A percentile compares a stretch with the other conserved stretches of the same genome.
phyloP scores from a whole-genome alignment of 2,329 filamentous ascomycete genomes.

The Neocucurbitaria cava region DNA sequence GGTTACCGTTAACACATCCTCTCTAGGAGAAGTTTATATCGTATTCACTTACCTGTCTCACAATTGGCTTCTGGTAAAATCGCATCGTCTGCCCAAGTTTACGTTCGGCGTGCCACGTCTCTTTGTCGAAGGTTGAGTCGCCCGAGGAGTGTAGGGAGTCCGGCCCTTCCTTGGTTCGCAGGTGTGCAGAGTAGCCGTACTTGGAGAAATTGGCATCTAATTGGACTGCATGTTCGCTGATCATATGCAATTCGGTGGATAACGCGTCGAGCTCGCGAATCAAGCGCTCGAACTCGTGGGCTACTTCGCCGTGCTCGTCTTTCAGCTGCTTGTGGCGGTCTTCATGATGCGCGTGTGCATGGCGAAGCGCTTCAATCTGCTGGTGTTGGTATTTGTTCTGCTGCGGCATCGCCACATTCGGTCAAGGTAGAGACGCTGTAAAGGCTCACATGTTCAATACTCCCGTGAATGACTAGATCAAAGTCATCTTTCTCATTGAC shows the following conservation, averaged over 20 bases:
- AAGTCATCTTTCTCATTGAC: slow-evolving; percentile 52
- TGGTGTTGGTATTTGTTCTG: background rate
- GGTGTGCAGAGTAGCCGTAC: slow-evolving; percentile 67
- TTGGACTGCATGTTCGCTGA: slow-evolving; percentile 61
- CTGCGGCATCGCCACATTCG: background rate
- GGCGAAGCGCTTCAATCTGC: slow-evolving; percentile 55
- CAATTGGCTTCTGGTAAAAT: slow-evolving; percentile 65
- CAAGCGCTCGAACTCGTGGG: slow-evolving; percentile 64
- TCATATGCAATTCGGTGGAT: slow-evolving; percentile 60
- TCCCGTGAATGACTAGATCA: slow-evolving; percentile 66
- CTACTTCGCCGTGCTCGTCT: slow-evolving; percentile 58
- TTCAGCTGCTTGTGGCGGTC: slow-evolving; percentile 56
- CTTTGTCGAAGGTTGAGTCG: slow-evolving; percentile 40
- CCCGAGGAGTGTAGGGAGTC: slow-evolving; percentile 10
- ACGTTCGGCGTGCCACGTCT: slow-evolving; percentile 46
- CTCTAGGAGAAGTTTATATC: too few species aligned
- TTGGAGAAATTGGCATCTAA: slow-evolving; percentile 68
- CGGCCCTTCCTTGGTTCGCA: slow-evolving; percentile 51
- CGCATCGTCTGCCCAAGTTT: slow-evolving; percentile 57
- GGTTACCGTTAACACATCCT: too few species aligned
- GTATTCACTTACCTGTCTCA: slow-evolving; percentile 55
- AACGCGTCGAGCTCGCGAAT: slow-evolving; percentile 61
- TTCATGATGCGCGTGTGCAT: slow-evolving; percentile 63
- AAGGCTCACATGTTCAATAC: slow-evolving; percentile 52
- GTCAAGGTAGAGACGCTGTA: background rate